phyloP scores from a whole-genome alignment of 148 eudicot species.

The Persicaria tinctoria region DNA sequence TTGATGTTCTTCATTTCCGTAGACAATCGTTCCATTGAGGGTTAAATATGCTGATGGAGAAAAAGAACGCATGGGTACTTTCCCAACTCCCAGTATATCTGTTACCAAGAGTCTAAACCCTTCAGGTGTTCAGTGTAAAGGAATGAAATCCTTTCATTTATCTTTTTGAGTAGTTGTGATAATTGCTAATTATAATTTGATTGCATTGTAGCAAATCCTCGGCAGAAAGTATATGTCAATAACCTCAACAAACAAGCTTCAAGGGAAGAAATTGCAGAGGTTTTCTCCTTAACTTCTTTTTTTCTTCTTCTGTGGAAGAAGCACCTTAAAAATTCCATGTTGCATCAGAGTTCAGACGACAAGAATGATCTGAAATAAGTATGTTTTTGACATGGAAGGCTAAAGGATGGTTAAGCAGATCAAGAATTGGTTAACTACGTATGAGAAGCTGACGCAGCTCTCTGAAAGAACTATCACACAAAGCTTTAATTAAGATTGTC shows the following conservation, averaged over 20 bases:
- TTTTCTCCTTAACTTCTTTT: conserved; percentile 20
- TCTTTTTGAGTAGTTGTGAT: not conserved
- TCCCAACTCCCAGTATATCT: conserved; percentile 1
- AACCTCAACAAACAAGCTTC: conserved; percentile 70
- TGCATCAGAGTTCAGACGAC: not conserved
- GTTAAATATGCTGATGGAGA: conserved; percentile 79
- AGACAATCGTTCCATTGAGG: conserved; percentile 52
- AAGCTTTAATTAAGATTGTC: not conserved
- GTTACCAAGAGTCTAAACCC: not conserved
- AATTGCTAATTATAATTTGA: conserved; percentile 2
- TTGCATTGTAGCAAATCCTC: conserved; percentile 16
- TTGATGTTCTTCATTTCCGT: conserved; percentile 15
- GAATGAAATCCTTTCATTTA: not conserved
- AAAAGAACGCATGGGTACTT: conserved; percentile 63
- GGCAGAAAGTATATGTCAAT: conserved; percentile 71
- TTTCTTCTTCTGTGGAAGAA: not conserved
- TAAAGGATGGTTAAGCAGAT: not conserved
- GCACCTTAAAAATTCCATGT: too few species aligned
- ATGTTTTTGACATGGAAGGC: not conserved
- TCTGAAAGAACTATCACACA: not conserved
- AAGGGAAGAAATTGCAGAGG: conserved; percentile 58
- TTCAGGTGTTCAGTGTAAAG: not conserved
- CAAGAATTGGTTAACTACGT: not conserved
- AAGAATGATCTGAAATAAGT: not conserved
- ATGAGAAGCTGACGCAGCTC: not conserved